Base-by-base conservation (phyloP, 805 yeast genomes). In the Ogataea henricii region DNA sequence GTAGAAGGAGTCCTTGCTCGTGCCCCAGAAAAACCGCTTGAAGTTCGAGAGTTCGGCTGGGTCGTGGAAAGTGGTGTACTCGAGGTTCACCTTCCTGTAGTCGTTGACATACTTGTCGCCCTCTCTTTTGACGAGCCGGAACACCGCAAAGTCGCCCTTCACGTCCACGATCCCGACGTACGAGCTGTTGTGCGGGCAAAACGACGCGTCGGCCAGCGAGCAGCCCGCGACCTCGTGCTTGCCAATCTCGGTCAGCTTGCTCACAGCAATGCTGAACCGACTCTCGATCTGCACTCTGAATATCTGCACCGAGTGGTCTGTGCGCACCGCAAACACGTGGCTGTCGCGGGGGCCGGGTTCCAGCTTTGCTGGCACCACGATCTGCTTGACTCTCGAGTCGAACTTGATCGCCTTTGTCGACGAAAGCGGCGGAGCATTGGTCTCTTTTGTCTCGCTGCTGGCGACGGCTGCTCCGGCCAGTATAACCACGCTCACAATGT, bases 11-110 rank as follows among this genome's bases (percentile, higher is more conserved):
- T 65, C 46, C 37, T 52, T 44, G 16, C 62, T 53, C 2, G 62
- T 53, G 0, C 77, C 62, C 84, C 86, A 82, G 3, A 60, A 51
- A 0, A 82, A 63, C 48, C 70, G 70, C 50, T 77, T 82, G 74
- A 84, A 82, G 26, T 70, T 68, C 0, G 89, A 83, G 1, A 82
- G 53, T 45, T 82, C 87, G 1, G 66, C 67, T 0, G 76, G 70
- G 50, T 79, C 80, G 42, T 67, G 60, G 9, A 72, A 61, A 6
- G 69, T 53, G 4, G 40, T 37, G 32, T 22, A 40, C 7, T 45
- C 37, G n/a, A 52, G 39, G 8, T 44, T 34, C 1, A 49, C 8
- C 14, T 46, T 40, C 7, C 20, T 36, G 36, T 47, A 49, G 2
- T 26, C 39, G 22, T 40, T 34, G 16, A 34, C 23, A 3, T 7